Conservation (phyloP, 2,329 filamentous ascomycete genomes). For the Scytalidium sp. region DNA sequence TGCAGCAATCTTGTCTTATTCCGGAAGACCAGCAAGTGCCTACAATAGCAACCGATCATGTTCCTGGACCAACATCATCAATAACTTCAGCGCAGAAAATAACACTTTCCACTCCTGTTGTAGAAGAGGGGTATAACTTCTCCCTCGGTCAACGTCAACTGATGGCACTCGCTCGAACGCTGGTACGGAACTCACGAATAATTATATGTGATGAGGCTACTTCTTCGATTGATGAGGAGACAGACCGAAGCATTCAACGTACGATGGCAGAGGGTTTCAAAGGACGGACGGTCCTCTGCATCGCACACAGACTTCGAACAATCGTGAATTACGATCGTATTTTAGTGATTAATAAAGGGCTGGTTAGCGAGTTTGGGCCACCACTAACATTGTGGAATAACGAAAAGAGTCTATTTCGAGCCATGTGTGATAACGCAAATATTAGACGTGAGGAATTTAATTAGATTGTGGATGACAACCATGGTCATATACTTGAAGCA, state of each 20-base stretch:
- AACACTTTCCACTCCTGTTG: conserved; percentile 77
- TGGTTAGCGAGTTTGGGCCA: conserved; percentile 77
- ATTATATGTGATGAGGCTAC: conserved; percentile 96
- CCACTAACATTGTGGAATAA: conserved; percentile 69
- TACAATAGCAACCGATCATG: neutral
- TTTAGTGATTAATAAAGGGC: conserved; percentile 85
- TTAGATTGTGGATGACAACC: no score
- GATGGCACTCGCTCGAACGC: conserved; percentile 84
- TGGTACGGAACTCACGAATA: conserved; percentile 81
- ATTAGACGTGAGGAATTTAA: conserved; percentile 1
- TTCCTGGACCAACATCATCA: neutral
- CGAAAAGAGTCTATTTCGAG: conserved; percentile 70
- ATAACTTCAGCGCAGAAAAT: conserved; percentile 35
- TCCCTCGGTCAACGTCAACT: conserved; percentile 89
- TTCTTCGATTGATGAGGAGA: conserved; percentile 86
- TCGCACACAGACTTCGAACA: conserved; percentile 83
- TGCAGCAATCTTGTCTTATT: conserved; percentile 71
- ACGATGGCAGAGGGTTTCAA: conserved; percentile 80
- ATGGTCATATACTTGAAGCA: no score
- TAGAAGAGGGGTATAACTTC: conserved; percentile 91
- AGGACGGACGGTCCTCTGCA: conserved; percentile 82
- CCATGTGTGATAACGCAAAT: conserved; percentile 61
- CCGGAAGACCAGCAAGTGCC: conserved; percentile 32
- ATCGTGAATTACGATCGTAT: conserved; percentile 91
- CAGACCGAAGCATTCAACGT: conserved; percentile 84